Evolutionary conservation across 1,139 yeast genomes (phyloP).

Genomic region (Taphrina deformans): DNA sequence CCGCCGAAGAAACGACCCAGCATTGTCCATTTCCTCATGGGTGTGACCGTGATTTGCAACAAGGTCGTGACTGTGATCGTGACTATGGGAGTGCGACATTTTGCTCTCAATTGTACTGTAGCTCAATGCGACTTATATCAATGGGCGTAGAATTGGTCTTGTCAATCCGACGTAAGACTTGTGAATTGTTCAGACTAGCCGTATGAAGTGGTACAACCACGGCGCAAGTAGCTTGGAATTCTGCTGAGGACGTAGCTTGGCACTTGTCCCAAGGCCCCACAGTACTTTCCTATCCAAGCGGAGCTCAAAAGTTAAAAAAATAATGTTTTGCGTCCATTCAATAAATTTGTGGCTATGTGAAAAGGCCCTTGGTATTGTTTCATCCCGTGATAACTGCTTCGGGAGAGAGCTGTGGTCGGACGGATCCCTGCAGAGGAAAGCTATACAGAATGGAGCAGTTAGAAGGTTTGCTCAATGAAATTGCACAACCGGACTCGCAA

Average conservation of each 20-base stretch:
- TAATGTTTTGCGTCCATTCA: background rate
- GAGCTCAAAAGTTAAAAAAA: conserved; percentile 6
- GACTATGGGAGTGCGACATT: conserved; percentile 10
- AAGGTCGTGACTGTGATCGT: conserved; percentile 7
- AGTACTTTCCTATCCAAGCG: background rate
- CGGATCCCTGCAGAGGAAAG: too few relatives aligned
- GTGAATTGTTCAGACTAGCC: too few relatives aligned
- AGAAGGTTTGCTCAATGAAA: conserved; percentile 12
- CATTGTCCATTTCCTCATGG: conserved; percentile 26
- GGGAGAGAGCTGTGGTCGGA: too few relatives aligned
- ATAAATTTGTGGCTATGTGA: background rate
- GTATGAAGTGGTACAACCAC: too few relatives aligned
- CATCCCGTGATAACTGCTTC: too few relatives aligned
- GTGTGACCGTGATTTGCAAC: conserved; percentile 16
- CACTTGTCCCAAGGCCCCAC: background rate
- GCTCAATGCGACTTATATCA: too few relatives aligned
- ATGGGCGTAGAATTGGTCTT: too few relatives aligned
- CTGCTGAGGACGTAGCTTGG: background rate
- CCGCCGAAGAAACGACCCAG: conserved; percentile 34
- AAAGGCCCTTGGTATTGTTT: too few relatives aligned
- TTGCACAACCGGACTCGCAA: conserved; percentile 37
- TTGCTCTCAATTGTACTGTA: too few relatives aligned
- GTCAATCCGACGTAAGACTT: too few relatives aligned
- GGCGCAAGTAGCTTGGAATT: too few relatives aligned
- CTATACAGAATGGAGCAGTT: background rate